A percentile compares a stretch with the other conserved stretches of the same genome.
phyloP scores from a whole-genome alignment of 1,284 basidiomycete species.

The Calocybe gambosa region DNA sequence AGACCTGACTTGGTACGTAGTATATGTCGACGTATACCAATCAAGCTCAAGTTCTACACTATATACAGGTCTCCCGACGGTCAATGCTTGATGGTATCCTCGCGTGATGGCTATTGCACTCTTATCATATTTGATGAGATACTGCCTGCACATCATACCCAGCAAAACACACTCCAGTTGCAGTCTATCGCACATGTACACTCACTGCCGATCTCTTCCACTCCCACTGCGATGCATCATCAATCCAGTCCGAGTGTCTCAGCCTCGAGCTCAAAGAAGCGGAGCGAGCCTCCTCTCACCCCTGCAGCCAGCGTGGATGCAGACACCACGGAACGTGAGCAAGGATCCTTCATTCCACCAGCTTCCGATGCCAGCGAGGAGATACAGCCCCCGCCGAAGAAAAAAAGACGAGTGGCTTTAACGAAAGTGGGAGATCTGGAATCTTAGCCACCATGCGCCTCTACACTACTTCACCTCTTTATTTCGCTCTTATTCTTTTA shows the following conservation, averaged over 20 bases:
- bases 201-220: conserved; percentile 41
- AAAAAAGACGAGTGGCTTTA: conserved; percentile 82
- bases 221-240: neutral
- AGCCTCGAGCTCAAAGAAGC: conserved; percentile 46
- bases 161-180: conserved; percentile 82
- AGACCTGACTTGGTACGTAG: conserved; percentile 86
- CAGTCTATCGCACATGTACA: conserved; percentile 84
- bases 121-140: conserved; percentile 90
- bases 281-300: conserved; percentile 46
- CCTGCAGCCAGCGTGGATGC: conserved; percentile 37
- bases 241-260: conserved; percentile 20
- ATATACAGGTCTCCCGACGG: conserved; percentile 88
- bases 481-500: neutral
- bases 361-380: conserved; percentile 16
- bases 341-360: conserved; percentile 10
- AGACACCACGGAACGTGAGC: conserved; percentile 30
- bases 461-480: neutral
- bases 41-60: conserved; percentile 5
- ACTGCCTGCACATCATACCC: conserved; percentile 77
- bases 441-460: conserved; percentile 6
- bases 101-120: conserved; percentile 96
- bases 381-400: conserved; percentile 64
- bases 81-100: conserved; percentile 86
- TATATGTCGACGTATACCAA: conserved; percentile 1
- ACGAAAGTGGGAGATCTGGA: conserved; percentile 65